Evolutionary conservation across 2,329 filamentous ascomycete genomes (phyloP), one percentile per base, ranked within the genome.

Genomic region (Nigrospora osmanthi): DNA sequence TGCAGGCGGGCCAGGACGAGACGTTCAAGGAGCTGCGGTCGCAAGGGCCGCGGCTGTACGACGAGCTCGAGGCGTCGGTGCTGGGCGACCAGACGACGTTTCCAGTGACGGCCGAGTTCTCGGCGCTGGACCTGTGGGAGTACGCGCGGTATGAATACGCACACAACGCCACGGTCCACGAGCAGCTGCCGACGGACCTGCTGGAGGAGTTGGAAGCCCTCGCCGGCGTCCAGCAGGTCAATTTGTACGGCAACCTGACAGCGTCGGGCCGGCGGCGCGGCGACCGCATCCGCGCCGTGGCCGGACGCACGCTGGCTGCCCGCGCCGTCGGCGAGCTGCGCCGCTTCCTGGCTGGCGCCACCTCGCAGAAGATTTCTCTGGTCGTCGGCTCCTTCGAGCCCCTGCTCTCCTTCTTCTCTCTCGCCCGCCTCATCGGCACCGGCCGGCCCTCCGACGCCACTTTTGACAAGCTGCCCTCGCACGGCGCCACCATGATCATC

Each of bases 401-500:
- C 2, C 69, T 82, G 47, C 47, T 81, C 15, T 65, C 75, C 15
- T 80, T 81, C 52, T 76, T 78, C 51, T 62, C 69, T 2, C 62
- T 81, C 3, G 60, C 71, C 0, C 61, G 65, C 0, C 67, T 81
- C 9, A 49, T 58, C 3, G 48, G 56, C 2, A 67, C 67, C 5
- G 69, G 68, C 40, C 56, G 61, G 0, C 60, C 79, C 42, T 80
- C 81, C 57, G 71, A 66, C n/a, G 70, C 75, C 4, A 60, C 81
- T 0, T 73, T 68, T 58, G 38, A 57, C 47, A 31, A 58, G 51
- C 51, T 80, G 13, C 81, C 85, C 0, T 74, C 83, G 51, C 87
- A 89, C 34, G 89, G 88, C 0, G 83, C 81, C 1, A 76, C 79
- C 35, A 83, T 95, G 74, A 70, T 78, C 0, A 89, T 93, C 58